Conservation (phyloP, 192 early-diverging fungal genomes). For the Entomortierella parvispora region DNA sequence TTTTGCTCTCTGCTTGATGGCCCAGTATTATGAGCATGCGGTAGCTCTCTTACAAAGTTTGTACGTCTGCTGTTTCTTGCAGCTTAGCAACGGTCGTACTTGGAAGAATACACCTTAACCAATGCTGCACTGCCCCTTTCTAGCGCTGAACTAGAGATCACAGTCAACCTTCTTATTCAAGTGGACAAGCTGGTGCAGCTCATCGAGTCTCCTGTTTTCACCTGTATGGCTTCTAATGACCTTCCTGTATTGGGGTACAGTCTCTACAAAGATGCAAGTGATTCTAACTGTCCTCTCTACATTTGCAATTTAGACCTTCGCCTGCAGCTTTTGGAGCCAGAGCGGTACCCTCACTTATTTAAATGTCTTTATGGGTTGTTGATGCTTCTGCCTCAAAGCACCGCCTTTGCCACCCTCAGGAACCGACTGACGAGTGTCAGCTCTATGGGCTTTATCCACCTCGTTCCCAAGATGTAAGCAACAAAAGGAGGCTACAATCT, state of each 20-base stretch:
- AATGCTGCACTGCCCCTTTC: neutral
- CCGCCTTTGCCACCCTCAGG: conserved; percentile 93
- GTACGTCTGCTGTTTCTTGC: conserved; percentile 48
- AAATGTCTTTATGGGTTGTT: conserved; percentile 95
- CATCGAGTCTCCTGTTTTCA: conserved; percentile 97
- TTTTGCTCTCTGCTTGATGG: conserved; percentile 92
- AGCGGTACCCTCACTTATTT: conserved; percentile 87
- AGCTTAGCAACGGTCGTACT: neutral
- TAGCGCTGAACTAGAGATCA: conserved; percentile 92
- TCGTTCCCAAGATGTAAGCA: conserved; percentile 64
- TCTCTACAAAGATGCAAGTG: too few species aligned
- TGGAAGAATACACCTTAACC: neutral
- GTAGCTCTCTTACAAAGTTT: conserved; percentile 83
- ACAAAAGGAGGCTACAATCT: neutral
- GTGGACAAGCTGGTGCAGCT: conserved; percentile 98
- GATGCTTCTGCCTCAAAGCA: conserved; percentile 97
- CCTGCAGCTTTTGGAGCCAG: conserved; percentile 93
- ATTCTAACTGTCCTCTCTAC: neutral
- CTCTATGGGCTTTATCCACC: conserved; percentile 70
- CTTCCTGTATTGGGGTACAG: too few species aligned
- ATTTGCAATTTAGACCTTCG: conserved; percentile 82
- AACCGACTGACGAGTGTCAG: conserved; percentile 93
- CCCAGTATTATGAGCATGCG: conserved; percentile 97
- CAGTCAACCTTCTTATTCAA: conserved; percentile 93
- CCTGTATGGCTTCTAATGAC: conserved; percentile 66